These are phyloP conservation scores for Penicillium daleae DNA, from an alignment of 495 filamentous ascomycete genomes.

Conservation along the genomic window DNA sequence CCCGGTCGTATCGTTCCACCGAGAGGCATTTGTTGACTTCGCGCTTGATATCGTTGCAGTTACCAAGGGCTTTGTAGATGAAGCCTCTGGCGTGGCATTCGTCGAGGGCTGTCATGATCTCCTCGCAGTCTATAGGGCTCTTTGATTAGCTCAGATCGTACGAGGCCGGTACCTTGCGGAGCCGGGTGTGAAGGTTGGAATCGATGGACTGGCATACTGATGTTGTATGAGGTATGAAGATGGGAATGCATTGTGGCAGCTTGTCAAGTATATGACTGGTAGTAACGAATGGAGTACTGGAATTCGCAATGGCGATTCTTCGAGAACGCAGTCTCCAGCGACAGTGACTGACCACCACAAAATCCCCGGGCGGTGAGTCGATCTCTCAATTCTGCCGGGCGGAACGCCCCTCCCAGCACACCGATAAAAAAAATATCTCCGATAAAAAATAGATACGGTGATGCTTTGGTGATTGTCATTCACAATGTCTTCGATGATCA, in stretches of 20 bases:
- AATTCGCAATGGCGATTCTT: not conserved
- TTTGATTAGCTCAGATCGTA: conserved; percentile 14
- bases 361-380: conserved; percentile 36
- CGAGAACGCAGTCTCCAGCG: not conserved
- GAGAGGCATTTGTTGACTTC: conserved; percentile 82
- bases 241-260: conserved; percentile 83
- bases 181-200: not conserved
- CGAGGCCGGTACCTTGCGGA: not conserved
- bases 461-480: conserved; percentile 19
- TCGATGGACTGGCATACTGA: conserved; percentile 58
- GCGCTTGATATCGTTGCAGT: conserved; percentile 84
- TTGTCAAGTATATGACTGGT: not conserved
- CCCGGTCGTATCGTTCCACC: conserved; percentile 75
- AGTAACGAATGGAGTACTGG: not conserved
- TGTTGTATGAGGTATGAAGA: conserved; percentile 87
- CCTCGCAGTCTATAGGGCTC: conserved; percentile 75
- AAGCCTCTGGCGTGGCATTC: conserved; percentile 95
- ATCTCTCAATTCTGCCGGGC: conserved; percentile 41
- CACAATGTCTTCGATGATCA: conserved; percentile 83
- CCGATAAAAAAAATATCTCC: conserved; percentile 42
- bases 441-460: conserved; percentile 28
- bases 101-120: conserved; percentile 88
- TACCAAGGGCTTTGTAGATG: conserved; percentile 82
- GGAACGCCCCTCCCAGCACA: conserved; percentile 31
- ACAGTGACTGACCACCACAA: conserved; percentile 14